A percentile compares a stretch with the other conserved stretches of the same genome.
These are phyloP conservation scores for Ostreobium quekettii DNA, from an alignment of 139 green algal species.

Conservation along the genomic window DNA sequence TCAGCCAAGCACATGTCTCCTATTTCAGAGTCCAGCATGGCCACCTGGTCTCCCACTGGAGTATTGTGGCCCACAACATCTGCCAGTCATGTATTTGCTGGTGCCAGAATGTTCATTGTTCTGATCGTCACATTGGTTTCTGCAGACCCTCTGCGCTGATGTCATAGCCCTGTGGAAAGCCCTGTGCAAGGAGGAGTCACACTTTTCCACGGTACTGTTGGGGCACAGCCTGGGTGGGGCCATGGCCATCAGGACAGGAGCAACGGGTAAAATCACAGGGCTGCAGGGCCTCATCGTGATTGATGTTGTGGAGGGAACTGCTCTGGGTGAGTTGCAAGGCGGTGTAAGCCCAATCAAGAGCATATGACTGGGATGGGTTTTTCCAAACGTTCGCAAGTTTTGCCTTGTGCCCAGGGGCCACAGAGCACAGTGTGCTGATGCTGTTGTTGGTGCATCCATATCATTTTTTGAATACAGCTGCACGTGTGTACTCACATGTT, in stretches of 20 bases:
- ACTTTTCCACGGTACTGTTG: conserved; percentile 50
- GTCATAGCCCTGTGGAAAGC: conserved; percentile 48
- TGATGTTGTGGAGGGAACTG: conserved; percentile 89
- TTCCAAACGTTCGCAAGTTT: not conserved
- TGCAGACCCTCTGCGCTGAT: conserved; percentile 52
- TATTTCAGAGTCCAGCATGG: not conserved
- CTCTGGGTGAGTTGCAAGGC: conserved; percentile 38
- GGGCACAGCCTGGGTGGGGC: conserved; percentile 86
- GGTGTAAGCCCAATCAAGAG: not conserved
- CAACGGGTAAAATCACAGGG: conserved; percentile 32
- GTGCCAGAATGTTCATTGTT: too few species aligned
- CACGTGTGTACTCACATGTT: not conserved
- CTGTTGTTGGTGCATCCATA: not conserved
- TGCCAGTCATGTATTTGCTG: not conserved
- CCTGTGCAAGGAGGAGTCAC: conserved; percentile 27
- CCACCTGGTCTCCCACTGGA: not conserved
- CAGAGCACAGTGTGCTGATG: too few species aligned
- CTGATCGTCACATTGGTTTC: not conserved
- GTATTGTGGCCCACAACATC: not conserved
- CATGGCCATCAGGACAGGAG: conserved; percentile 55
- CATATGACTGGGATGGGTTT: not conserved
- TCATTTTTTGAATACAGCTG: not conserved
- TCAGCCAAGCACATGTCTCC: too few species aligned
- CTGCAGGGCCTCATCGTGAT: conserved; percentile 76
- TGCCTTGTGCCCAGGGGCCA: not conserved